Evolutionary conservation across 1,139 yeast genomes (phyloP).

Genomic region (Scheffersomyces segobiensis): DNA sequence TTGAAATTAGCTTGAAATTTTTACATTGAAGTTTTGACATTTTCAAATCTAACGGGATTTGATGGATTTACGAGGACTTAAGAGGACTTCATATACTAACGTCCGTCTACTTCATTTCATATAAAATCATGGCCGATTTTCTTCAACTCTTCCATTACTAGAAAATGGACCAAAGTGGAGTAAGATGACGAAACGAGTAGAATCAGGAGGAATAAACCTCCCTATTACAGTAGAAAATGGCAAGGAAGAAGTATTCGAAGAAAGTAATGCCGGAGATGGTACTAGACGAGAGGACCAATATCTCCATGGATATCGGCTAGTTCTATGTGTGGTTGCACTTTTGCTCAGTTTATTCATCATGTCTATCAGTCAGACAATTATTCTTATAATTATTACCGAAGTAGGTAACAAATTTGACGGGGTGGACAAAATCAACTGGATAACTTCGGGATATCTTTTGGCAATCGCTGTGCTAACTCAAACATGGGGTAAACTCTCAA

Average conservation of each 20-base stretch:
- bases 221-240: background rate
- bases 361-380: constrained; percentile 20
- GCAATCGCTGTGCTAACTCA: constrained; percentile 16
- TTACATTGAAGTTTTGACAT: background rate
- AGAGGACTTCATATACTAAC: background rate
- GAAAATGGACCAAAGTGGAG: background rate
- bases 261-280: constrained; percentile 17
- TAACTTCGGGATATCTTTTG: constrained; percentile 15
- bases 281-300: constrained; percentile 14
- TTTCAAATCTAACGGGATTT: background rate
- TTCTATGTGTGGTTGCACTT: constrained; percentile 7
- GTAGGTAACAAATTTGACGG: constrained; percentile 13
- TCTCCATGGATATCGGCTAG: constrained; percentile 9
- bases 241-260: constrained; percentile 6
- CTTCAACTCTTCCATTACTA: background rate
- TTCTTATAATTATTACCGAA: constrained; percentile 15
- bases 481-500: constrained; percentile 15
- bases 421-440: constrained; percentile 15
- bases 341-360: constrained; percentile 13
- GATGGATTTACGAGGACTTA: background rate
- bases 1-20: background rate
- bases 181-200: background rate
- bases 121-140: background rate
- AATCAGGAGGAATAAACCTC: background rate
- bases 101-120: background rate